phyloP scores from a whole-genome alignment of 2,329 filamentous ascomycete species.

The Pseudogymnoascus sp. region DNA sequence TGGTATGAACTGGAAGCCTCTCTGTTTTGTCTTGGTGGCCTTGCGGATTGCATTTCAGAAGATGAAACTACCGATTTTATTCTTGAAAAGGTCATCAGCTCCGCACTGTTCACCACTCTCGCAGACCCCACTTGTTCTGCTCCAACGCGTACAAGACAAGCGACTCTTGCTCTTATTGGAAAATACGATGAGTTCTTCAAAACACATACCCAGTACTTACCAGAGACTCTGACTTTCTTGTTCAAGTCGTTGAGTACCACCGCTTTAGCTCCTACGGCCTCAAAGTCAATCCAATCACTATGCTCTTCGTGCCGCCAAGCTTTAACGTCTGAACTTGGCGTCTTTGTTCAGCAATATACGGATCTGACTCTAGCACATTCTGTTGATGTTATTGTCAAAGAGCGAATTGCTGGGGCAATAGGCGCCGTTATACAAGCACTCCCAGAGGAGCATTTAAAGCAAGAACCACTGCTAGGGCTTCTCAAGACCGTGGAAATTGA shows the following conservation, averaged over 20 bases:
- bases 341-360: constrained; percentile 66
- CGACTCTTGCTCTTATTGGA: constrained; percentile 63
- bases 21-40: constrained; percentile 55
- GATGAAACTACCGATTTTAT: constrained; percentile 50
- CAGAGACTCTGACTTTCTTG: constrained; percentile 64
- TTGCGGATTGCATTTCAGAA: constrained; percentile 59
- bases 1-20: constrained; percentile 57
- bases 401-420: constrained; percentile 67
- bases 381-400: constrained; percentile 59
- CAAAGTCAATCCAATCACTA: constrained; percentile 65
- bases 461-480: constrained; percentile 49
- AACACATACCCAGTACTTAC: constrained; percentile 58
- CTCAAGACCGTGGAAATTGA: constrained; percentile 57
- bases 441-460: constrained; percentile 47
- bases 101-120: constrained; percentile 50
- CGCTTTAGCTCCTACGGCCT: constrained; percentile 58
- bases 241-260: constrained; percentile 61
- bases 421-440: constrained; percentile 69
- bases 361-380: constrained; percentile 52
- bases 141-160: constrained; percentile 57
- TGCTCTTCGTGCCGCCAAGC: constrained; percentile 68
- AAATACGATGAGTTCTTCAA: constrained; percentile 72
- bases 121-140: constrained; percentile 44
- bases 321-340: constrained; percentile 58
- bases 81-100: constrained; percentile 55